Base-by-base conservation (phyloP, 805 yeast species). In the Martiniozyma abietophila region DNA sequence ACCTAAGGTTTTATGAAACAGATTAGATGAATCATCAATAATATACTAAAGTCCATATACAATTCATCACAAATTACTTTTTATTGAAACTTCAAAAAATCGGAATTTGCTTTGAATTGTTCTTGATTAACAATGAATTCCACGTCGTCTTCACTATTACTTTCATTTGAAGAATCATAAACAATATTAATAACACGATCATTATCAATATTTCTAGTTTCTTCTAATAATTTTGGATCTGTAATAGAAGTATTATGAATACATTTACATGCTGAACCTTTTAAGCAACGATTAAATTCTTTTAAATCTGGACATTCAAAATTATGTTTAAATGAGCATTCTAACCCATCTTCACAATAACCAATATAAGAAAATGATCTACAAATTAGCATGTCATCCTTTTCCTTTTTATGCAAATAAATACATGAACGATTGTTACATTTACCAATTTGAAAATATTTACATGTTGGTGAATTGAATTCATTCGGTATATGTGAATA, bases 291-390 rank as follows among this genome's bases (percentile, higher is more conserved):
- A 9, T 78, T 80, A n/a, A 61, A 60, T 40, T 72, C 75, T 42
- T 71, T 77, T 44, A 66, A 70, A 47, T 81, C 89, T 0, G 94
- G 89, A 55, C 94, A 82, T 38, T 71, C 71, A 44, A 62, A 67
- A 11, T 58, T 54, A 49, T 82, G 94, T 23, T 67, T 53, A 29
- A 69, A 65, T 5, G 67, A 62, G 49, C 94, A 82, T 20, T 47
- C 42, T 18, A 56, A 48, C 0, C 92, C 94, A 17, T 70, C 53
- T 20, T 61, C 68, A 53, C 94, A 83, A 58, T 70, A 80, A 1
- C 88, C 86, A 12, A 71, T 71, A 22, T 76, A 46, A 4, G 88
- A 69, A 59, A 82, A 83, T 19, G 69, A 74, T 16, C 83, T 61
- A 48, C 94, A 82, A 1, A 73, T 61, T 12, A 36, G 38, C n/a